Conservation (phyloP, 1,284 basidiomycete species). For the Cystobasidium sp. region DNA sequence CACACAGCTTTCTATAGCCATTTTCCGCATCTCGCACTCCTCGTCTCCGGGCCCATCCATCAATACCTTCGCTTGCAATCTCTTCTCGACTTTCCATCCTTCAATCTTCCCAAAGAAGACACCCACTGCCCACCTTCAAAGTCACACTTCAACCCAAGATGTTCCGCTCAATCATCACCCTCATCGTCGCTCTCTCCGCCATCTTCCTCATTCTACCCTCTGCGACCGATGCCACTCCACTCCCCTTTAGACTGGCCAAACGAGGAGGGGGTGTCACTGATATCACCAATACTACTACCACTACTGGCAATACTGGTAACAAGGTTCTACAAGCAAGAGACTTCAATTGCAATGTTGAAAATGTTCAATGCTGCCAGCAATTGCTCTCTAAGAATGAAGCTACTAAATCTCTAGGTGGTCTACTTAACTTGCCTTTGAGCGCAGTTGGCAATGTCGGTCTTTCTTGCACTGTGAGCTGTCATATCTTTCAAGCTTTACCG, state of each 20-base stretch:
- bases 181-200: conserved; percentile 2
- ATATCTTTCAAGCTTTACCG: background rate
- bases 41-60: background rate
- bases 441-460: conserved; percentile 37
- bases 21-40: background rate
- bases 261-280: background rate
- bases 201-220: conserved; percentile 4
- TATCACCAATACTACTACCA: too few relatives aligned
- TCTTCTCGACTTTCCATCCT: background rate
- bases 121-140: background rate
- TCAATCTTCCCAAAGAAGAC: background rate
- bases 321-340: conserved; percentile 11
- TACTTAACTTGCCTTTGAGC: conserved; percentile 22
- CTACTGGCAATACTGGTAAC: too few relatives aligned
- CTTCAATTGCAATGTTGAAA: conserved; percentile 41
- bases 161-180: conserved; percentile 12
- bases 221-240: conserved; percentile 23
- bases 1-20: background rate
- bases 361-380: conserved; percentile 41
- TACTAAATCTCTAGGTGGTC: conserved; percentile 35
- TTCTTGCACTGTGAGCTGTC: conserved; percentile 16
- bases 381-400: conserved; percentile 30
- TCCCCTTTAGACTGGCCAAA: conserved; percentile 14
- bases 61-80: too few relatives aligned
- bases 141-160: background rate